Evolutionary conservation across 2,329 filamentous ascomycete species (phyloP), one percentile per base, ranked within the genome.

Genomic region (Torrubiella hemipterigena): DNA sequence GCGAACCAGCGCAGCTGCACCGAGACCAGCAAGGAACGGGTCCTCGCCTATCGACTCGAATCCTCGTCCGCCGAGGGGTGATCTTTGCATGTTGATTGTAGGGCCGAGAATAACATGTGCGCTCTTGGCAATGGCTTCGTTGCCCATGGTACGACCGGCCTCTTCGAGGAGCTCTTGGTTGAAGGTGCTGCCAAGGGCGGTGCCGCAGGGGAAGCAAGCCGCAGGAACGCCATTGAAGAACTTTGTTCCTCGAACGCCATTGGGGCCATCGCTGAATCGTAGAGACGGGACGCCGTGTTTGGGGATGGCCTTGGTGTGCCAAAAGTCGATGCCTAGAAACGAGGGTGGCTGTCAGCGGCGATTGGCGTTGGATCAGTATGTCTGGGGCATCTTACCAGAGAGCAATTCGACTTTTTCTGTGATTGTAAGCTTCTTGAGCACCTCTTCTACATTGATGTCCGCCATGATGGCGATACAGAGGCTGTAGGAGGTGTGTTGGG

Each of bases 201-300:
- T 72, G 15, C 69, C 69, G 38, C 70, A 74, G 9, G 72, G 71
- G 40, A 77, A 67, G 43, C 71, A 75, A n/a, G 71, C 71, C 2
- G 72, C 67, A 16, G 60, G 62, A 19, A 65, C 55, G 31, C 76
- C 73, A 41, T 75, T 71, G 54, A 81, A 81, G 60, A 79, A 81
- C 42, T 69, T 73, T 28, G 69, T 74, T 30, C 77, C 77, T 40
- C 78, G 64, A 20, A 78, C 69, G 30, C 78, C 78, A 48, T 81
- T 81, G 22, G 79, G 79, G 0, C 78, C 77, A 42, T 83, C 78
- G 22, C 73, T 70, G 28, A 77, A 63, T 29, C 77, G 71, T 19
- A 81, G 59, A 0, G 76, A 73, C 6, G 77, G 77, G 20, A 81
- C 63, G 2, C 69, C 68, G 43, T 75, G 65, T 15, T 70, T 50